Conservation (phyloP, 306 rosid genomes). For the Fragaria iinumae region DNA sequence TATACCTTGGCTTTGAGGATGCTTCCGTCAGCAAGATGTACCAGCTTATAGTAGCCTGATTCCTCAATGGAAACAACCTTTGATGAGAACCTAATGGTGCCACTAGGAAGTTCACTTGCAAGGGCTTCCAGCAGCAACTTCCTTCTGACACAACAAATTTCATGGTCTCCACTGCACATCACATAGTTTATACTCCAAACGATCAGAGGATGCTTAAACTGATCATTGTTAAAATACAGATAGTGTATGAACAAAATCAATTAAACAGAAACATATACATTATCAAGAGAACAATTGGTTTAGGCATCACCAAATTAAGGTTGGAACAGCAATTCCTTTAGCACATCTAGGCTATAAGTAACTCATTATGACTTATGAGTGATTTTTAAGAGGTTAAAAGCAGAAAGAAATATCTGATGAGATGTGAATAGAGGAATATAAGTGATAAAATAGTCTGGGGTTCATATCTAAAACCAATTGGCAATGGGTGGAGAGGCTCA, state of each 20-base stretch:
- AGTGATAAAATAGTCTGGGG: too few relatives aligned
- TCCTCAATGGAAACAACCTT: slow-evolving; percentile 69
- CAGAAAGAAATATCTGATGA: neutral
- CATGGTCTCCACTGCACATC: slow-evolving; percentile 34
- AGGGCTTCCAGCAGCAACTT: slow-evolving; percentile 53
- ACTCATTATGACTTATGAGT: neutral
- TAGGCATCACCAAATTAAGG: neutral
- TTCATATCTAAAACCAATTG: too few relatives aligned
- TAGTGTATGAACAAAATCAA: neutral
- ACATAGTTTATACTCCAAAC: neutral
- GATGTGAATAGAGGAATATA: neutral
- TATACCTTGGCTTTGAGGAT: slow-evolving; percentile 56
- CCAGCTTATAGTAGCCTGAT: slow-evolving; percentile 47
- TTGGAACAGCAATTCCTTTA: neutral
- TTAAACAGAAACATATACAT: neutral
- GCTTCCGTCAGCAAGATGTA: slow-evolving; percentile 71
- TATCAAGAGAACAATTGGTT: neutral
- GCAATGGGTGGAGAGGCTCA: too few relatives aligned
- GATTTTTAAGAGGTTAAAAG: neutral
- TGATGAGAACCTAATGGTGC: slow-evolving; percentile 62
- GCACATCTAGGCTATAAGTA: too few relatives aligned
- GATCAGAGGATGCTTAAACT: neutral
- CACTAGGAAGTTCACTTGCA: slow-evolving; percentile 63
- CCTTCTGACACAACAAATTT: slow-evolving; percentile 56
- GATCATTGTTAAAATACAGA: neutral